Percentiles rank a stretch among this genome's conserved stretches.
phyloP scores from a whole-genome alignment of 2,329 filamentous ascomycete genomes.

The Monilinia aucupariae region DNA sequence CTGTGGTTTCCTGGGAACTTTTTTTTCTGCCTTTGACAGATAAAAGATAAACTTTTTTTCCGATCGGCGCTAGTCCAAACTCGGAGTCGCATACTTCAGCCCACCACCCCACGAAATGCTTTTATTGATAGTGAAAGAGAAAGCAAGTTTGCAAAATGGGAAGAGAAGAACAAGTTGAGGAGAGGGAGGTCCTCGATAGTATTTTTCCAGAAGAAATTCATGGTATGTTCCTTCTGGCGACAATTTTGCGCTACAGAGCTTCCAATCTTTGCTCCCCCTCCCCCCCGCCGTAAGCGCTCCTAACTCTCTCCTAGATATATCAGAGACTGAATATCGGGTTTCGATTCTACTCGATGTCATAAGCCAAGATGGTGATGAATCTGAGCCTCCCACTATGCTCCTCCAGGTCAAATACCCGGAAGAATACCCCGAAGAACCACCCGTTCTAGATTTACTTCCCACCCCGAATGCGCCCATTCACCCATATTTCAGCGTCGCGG shows the following conservation, averaged over 20 bases:
- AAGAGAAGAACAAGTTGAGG: slow-evolving; percentile 86
- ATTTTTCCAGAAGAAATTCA: slow-evolving; percentile 98
- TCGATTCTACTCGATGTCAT: slow-evolving; percentile 76
- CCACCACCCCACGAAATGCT: slow-evolving; percentile 9
- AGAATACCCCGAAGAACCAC: slow-evolving; percentile 82
- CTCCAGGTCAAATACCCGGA: slow-evolving; percentile 87
- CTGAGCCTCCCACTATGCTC: slow-evolving; percentile 65
- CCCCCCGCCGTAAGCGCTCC: slow-evolving; percentile 1
- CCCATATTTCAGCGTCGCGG: slow-evolving; percentile 69
- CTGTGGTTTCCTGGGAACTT: slow-evolving; percentile 10
- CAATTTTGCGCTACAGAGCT: not conserved
- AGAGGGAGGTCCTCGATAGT: slow-evolving; percentile 94
- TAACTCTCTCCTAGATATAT: slow-evolving; percentile 60
- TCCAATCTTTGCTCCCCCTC: not conserved
- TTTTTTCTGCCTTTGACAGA: slow-evolving; percentile 19
- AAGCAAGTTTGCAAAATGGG: slow-evolving; percentile 45
- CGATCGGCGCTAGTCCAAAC: slow-evolving; percentile 26
- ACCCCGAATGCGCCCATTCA: slow-evolving; percentile 66
- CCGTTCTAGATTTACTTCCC: slow-evolving; percentile 71
- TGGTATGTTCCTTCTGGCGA: slow-evolving; percentile 46
- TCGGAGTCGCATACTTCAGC: slow-evolving; percentile 16
- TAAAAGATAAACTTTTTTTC: slow-evolving; percentile 20
- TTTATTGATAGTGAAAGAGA: not conserved
- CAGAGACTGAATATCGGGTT: slow-evolving; percentile 83
- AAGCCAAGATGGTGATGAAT: slow-evolving; percentile 56